Evolutionary conservation across 805 yeast genomes (phyloP), one percentile per base, ranked within the genome.

Genomic region (Yarrowia sp.): DNA sequence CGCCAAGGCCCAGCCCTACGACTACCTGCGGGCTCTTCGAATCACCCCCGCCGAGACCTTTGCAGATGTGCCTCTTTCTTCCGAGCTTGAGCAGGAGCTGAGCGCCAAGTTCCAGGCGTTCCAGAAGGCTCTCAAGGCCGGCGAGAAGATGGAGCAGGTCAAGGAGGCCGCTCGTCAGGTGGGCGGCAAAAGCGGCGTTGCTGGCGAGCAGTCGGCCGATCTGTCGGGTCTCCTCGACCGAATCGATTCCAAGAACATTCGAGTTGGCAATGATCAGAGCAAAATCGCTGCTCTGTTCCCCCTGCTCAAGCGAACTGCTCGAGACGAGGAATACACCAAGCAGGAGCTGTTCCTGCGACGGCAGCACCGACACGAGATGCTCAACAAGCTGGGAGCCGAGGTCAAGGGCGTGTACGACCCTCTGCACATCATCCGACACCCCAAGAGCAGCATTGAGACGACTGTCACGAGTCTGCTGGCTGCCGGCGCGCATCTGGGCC

Each of bases 401-500:
- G 74, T 90, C n/a, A 77, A 80, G 68, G 82, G 86, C 70, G 87
- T 90, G 8, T 92, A 91, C 76, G 78, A 80, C 67, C 97, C 97
- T 16, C 87, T 88, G 75, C 82, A 84, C 70, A 90, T 90, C 70
- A 81, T 88, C 40, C 81, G 82, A 55, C 79, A 82, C 32, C 97
- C 97, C 16, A 80, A 84, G 43, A 73, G 81, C 14, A 81, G 86
- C 26, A 78, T 83, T 26, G 86, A 90, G 69, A 76, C 91, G 12
- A 83, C 94, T 2, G 81, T 92, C 45, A 81, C 91, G 40, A 87
- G 87, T 69, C 82, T 95, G 67, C 77, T 94, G 78, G 94, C 97
- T 3, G 91, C 98, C 0, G 98, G 97, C 66, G 94, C 94, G 56
- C 99, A 95, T 78, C 81, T 95, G 73, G 99, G 99, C 38, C 98